Base-by-base conservation (phyloP, 495 filamentous ascomycete species). In the Podospora pseudoanserina region DNA sequence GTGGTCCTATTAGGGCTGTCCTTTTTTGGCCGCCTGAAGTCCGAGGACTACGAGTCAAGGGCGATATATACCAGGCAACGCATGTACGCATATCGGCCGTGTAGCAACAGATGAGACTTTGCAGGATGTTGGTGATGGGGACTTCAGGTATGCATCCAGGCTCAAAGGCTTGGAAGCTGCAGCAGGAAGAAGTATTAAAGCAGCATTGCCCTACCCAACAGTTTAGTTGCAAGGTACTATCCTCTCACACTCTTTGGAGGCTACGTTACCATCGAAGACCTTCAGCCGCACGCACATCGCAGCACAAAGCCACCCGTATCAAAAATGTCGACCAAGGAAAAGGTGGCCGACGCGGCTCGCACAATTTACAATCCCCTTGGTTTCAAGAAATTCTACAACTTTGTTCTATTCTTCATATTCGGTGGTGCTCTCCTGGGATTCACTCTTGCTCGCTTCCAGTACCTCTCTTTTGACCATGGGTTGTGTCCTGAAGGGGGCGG, bases 331-430 rank as follows among this genome's bases (percentile, higher is more conserved):
- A 49, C 39, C 9, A 49, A 49, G 13, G 39, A 49, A 6, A 49
- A 49, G 39, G 0, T 18, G 39, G 39, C 39, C 39, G 15, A 49
- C 15, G 9, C 13, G 39, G 59, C 44, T 3, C 67, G 67, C 49
- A 70, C 64, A 39, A 55, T 77, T 5, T 79, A 78, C 62, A 61
- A 69, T 20, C 63, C 71, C 0, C 64, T 82, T 27, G 79, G 79
- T 1, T 81, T 82, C 61, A 63, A 67, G 13, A 79, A 74, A 56
- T 70, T 65, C 32, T 80, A 79, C 68, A 82, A 81, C 63, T 80
- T 82, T 63, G 69, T 75, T n/a, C 66, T 81, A 28, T 81, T 68
- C 55, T 60, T 79, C 57, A 69, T 80, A 27, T 79, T 77, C 61
- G 70, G 65, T 20, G 77, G 78, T 4, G 69, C 74, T 20, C 65